Conservation (phyloP, 805 yeast species). For the Yarrowia deformans region DNA sequence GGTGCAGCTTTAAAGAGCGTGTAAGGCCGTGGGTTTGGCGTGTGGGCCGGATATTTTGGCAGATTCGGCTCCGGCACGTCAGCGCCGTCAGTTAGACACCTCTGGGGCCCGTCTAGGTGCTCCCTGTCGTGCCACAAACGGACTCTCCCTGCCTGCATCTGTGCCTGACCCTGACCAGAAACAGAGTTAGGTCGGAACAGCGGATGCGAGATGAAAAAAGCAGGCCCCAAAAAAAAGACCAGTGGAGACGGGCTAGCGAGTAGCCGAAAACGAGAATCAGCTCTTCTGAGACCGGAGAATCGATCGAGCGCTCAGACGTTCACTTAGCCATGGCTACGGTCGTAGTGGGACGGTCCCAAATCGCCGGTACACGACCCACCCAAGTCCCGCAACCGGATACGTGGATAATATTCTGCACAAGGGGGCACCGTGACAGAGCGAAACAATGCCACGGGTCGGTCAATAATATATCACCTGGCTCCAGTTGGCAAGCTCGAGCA, state of each 20-base stretch:
- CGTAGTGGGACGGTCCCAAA: too few species aligned
- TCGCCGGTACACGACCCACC: neutral
- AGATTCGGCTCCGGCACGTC: neutral
- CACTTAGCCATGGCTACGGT: too few species aligned
- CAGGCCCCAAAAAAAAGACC: too few species aligned
- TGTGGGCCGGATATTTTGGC: neutral
- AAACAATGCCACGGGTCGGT: conserved; percentile 20
- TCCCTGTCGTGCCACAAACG: neutral
- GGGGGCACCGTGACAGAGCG: neutral
- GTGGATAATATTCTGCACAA: conserved; percentile 9
- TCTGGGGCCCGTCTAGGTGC: too few species aligned
- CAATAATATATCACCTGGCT: neutral
- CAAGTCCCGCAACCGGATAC: conserved; percentile 11
- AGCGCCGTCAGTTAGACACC: neutral
- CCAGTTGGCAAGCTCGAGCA: neutral
- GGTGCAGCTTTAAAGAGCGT: neutral
- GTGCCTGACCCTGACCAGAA: conserved; percentile 20
- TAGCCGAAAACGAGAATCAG: neutral
- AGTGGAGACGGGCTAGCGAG: too few species aligned
- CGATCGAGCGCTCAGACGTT: too few species aligned
- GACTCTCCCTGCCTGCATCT: neutral
- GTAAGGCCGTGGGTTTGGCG: neutral
- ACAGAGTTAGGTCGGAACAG: conserved; percentile 5
- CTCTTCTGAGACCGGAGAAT: neutral
- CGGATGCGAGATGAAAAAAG: neutral